Conservation (phyloP, 179 eudicot genomes). For the Beta corolliflora region DNA sequence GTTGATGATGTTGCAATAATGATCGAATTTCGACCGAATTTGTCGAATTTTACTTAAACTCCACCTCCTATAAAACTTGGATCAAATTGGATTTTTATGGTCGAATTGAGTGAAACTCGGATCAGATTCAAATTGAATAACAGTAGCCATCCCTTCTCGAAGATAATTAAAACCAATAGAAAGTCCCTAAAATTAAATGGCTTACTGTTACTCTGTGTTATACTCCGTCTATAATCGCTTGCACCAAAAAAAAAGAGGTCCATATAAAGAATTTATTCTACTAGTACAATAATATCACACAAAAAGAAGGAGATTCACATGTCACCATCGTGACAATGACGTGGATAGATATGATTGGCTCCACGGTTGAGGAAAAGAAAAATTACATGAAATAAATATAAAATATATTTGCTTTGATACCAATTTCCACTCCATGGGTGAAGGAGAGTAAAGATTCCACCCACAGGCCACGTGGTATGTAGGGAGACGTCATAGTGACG, state of each 20-base stretch:
- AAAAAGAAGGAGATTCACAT: slow-evolving; percentile 19
- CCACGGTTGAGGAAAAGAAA: slow-evolving; percentile 23
- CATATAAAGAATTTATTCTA: slow-evolving; percentile 3
- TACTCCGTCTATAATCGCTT: no score
- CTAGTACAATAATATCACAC: background rate
- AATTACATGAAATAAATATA: background rate
- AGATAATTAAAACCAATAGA: no score
- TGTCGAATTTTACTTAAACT: no score
- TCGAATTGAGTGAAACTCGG: no score
- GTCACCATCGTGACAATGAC: slow-evolving; percentile 15
- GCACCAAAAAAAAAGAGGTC: background rate
- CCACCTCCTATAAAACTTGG: no score
- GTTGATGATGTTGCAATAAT: no score
- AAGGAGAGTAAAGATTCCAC: slow-evolving; percentile 16
- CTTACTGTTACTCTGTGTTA: no score
- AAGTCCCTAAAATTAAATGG: no score
- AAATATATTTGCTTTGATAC: background rate
- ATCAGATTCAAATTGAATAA: no score
- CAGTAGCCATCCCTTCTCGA: no score
- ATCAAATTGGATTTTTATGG: no score
- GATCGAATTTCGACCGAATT: no score
- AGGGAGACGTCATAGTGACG: slow-evolving; percentile 19
- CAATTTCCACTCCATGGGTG: slow-evolving; percentile 25
- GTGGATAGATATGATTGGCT: slow-evolving; percentile 16
- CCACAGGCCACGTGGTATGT: slow-evolving; percentile 38